A percentile compares a stretch with the other conserved stretches of the same genome.
Conservation (phyloP, 1,284 basidiomycete species). For the Trichosporon coremiiforme region DNA sequence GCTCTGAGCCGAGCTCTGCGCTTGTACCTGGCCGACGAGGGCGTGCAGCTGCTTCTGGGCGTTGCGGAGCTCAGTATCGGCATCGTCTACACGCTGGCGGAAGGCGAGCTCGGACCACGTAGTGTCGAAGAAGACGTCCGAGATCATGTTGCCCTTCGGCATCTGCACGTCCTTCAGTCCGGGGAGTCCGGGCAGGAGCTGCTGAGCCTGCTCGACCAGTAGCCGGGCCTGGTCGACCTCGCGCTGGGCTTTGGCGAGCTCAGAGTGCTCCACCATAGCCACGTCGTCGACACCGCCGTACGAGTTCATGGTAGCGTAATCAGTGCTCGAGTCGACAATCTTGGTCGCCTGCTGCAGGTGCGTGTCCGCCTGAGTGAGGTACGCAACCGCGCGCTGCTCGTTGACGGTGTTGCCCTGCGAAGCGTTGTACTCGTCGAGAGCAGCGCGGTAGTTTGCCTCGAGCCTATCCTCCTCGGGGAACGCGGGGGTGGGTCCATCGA, state of each 20-base stretch:
- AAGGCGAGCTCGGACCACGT: constrained; percentile 36
- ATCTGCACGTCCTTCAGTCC: constrained; percentile 27
- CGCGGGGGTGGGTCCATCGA: constrained; percentile 32
- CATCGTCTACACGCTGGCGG: constrained; percentile 31
- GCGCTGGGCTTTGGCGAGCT: constrained; percentile 34
- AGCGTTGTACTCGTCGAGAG: constrained; percentile 15
- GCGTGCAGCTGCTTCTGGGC: constrained; percentile 5
- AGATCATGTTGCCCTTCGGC: constrained; percentile 33
- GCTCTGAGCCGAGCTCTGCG: constrained; percentile 1
- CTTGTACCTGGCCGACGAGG: constrained; percentile 18
- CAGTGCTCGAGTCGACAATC: background rate
- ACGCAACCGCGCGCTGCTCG: constrained; percentile 32
- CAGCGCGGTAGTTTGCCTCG: constrained; percentile 25
- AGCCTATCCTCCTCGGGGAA: constrained; percentile 35
- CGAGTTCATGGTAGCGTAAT: constrained; percentile 22
- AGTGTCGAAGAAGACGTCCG: constrained; percentile 39
- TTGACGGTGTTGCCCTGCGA: constrained; percentile 30
- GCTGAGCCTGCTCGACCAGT: constrained; percentile 34
- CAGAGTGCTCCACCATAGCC: constrained; percentile 26
- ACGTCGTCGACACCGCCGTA: constrained; percentile 21
- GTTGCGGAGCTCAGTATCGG: constrained; percentile 1
- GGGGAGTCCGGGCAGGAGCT: constrained; percentile 32
- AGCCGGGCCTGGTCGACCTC: constrained; percentile 33
- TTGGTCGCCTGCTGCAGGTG: constrained; percentile 22
- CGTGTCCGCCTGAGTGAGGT: constrained; percentile 27